A percentile compares a stretch with the other conserved stretches of the same genome.
Conservation (phyloP, 1,139 yeast genomes). For the Kodamaea anthophila region DNA sequence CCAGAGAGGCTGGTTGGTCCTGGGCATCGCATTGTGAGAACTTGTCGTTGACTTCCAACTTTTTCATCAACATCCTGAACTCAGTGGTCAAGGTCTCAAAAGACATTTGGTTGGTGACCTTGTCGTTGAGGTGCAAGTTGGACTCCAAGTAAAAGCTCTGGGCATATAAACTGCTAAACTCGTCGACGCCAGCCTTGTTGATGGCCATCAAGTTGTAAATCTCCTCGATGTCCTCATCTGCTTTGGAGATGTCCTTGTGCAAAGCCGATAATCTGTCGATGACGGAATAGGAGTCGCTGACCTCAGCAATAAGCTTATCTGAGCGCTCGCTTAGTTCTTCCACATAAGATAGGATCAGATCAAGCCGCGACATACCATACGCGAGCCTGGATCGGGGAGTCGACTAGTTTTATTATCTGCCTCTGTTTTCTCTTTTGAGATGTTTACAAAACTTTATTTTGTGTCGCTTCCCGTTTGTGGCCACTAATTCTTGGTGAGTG, state of each 20-base stretch:
- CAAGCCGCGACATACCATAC: slow-evolving; percentile 17
- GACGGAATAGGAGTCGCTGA: slow-evolving; percentile 18
- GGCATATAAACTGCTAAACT: slow-evolving; percentile 27
- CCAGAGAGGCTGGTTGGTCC: not conserved
- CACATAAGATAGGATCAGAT: slow-evolving; percentile 25
- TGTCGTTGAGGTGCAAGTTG: slow-evolving; percentile 26
- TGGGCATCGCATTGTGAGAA: slow-evolving; percentile 4
- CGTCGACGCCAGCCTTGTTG: slow-evolving; percentile 20
- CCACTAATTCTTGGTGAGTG: no score
- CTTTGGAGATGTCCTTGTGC: slow-evolving; percentile 18
- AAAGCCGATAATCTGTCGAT: slow-evolving; percentile 17
- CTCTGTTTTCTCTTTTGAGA: slow-evolving; percentile 4
- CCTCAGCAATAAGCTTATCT: slow-evolving; percentile 17
- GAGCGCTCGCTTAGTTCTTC: slow-evolving; percentile 27
- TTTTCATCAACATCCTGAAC: slow-evolving; percentile 18
- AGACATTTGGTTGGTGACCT: slow-evolving; percentile 39
- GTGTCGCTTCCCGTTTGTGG: no score
- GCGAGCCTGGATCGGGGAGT: slow-evolving; percentile 5
- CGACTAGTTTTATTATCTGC: not conserved
- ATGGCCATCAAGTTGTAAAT: slow-evolving; percentile 18
- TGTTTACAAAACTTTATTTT: slow-evolving; percentile 6
- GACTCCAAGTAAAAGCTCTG: slow-evolving; percentile 32
- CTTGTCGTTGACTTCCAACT: slow-evolving; percentile 9
- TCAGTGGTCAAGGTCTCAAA: slow-evolving; percentile 46
- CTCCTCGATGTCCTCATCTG: slow-evolving; percentile 30